Evolutionary conservation across 805 yeast genomes (phyloP), one percentile per base, ranked within the genome.

Genomic region (Kuraishia borneana): DNA sequence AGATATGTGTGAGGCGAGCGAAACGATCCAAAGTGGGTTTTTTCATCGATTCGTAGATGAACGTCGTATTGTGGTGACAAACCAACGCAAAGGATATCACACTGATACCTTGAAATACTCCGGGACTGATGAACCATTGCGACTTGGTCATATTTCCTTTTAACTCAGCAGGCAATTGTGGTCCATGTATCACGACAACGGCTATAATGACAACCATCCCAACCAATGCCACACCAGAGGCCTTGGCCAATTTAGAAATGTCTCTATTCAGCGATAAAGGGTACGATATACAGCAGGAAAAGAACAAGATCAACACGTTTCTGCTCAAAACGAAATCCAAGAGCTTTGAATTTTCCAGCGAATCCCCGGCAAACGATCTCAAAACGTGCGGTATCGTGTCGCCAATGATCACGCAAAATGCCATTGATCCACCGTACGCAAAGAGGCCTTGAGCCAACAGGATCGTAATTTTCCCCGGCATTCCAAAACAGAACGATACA

Each of bases 11-110:
- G 18, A 88, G 69, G 27, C 58, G 64, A 29, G 83, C 68, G 50
- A 88, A 88, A 40, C 88, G 65, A 41, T 75, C 77, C 43, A 85
- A 50, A 3, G 94, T 76, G 5, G 95, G 89, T 16, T 70, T 71
- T 42, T 69, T 70, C 48, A 89, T 67, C 0, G 96, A 84, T 50
- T 83, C 84, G 60, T 78, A 88, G 30, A 88, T 89, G 48, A 88
- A 81, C 20, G 89, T 73, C 0, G 96, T 85, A 52, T 88, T 88
- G 54, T 88, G 97, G 50, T 88, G 97, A 50, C 97, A 88, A 3
- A 88, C 96, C 43, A 89, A 68, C 2, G 97, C 97, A 60, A 88
- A 88, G 1, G 96, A 85, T 21, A 88, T 84, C 33, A 88, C 95
- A n/a, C 92, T 79, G 19, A 88, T 75, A 2, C 96, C 95, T 54